phyloP scores from a whole-genome alignment of 2,329 filamentous ascomycete genomes.

The Parastagonospora avenae region DNA sequence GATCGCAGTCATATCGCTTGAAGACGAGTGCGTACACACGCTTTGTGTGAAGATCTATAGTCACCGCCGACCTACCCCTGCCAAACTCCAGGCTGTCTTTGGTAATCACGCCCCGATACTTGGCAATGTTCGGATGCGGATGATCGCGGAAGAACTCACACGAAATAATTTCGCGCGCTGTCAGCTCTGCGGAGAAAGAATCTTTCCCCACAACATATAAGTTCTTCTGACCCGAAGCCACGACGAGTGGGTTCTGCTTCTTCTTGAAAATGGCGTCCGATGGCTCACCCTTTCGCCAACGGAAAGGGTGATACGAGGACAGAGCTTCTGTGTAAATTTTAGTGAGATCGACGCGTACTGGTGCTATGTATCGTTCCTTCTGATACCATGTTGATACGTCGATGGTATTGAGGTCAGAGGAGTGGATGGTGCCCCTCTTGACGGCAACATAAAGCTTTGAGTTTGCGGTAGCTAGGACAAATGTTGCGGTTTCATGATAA shows the following conservation, averaged over 20 bases:
- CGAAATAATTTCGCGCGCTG: neutral
- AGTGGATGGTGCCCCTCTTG: neutral
- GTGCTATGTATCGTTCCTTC: neutral
- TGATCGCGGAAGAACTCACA: constrained; percentile 2
- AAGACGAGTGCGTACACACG: constrained; percentile 4
- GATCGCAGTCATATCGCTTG: constrained; percentile 4
- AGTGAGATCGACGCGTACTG: neutral
- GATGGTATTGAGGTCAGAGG: neutral
- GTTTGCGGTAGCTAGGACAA: neutral
- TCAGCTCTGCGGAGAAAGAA: neutral
- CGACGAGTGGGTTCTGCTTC: neutral
- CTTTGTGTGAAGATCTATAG: neutral
- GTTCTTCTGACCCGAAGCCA: neutral
- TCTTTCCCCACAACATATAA: neutral
- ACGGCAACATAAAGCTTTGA: neutral
- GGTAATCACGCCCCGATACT: constrained; percentile 1
- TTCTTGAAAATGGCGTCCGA: neutral
- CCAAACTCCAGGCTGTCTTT: neutral
- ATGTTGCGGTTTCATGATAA: neutral
- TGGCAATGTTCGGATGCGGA: constrained; percentile 4
- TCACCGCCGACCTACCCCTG: neutral
- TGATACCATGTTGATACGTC: constrained; percentile 1
- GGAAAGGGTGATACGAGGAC: neutral
- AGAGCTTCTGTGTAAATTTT: neutral
- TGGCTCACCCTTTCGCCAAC: neutral